Base-by-base conservation (phyloP, 2,329 filamentous ascomycete genomes). In the Trichoderma pleuroti region DNA sequence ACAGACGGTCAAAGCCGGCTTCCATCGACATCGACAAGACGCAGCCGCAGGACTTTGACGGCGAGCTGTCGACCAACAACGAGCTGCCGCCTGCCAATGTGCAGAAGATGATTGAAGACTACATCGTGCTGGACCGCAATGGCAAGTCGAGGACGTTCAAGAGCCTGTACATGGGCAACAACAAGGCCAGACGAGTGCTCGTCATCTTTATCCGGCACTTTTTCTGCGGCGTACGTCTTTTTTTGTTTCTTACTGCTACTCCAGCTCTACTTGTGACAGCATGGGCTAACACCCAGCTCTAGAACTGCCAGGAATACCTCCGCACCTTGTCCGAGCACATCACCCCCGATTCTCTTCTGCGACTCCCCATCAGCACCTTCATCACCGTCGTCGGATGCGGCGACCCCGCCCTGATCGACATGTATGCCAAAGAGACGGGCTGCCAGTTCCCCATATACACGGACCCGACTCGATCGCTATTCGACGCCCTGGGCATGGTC, bases 251-350 rank as follows among this genome's bases (percentile, higher is more conserved):
- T 32, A 21, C 14, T 59, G 30, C 16, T 59, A 2, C 16, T 14
- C 32, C 36, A 32, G 7, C 7, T 6, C 24, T 11, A 30, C 32
- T 34, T 28, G 54, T 12, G 46, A 42, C 12, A 77, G 68, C 46
- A 21, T n/a, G 28, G 28, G 75, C 72, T 72, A 69, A 75, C 57
- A 49, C 16, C 14, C 16, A 12, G 64, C 18, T 62, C 21, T 32
- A 93, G 90, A 92, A 90, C 79, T 94, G 92, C 81, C 92, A 93
- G 79, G 90, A 93, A 77, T 94, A 92, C 78, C 82, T 94, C 28
- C 87, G 87, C 71, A 83, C 85, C 5, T 84, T 94, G 21, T 86
- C 88, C 36, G 82, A 86, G 21, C 84, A 86, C 61, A 84, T 93
- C 64, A 86, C 84, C 7, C 84, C 84, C 59, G 80, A 84, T 16